Conservation (phyloP, 805 yeast genomes). For the Saccharomycopsis sp. region DNA sequence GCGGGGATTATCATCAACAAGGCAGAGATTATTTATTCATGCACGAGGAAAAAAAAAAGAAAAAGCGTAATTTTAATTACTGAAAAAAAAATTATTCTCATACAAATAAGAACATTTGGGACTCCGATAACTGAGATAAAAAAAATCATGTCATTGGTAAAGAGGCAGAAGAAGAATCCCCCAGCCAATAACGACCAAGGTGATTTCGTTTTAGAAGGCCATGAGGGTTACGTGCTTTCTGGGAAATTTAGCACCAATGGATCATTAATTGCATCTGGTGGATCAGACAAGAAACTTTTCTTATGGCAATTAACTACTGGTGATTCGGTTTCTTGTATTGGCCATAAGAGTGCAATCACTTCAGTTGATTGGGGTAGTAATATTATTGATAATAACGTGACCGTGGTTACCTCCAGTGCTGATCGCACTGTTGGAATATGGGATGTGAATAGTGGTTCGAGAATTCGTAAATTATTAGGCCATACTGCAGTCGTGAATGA, state of each 20-base stretch:
- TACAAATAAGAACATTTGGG: neutral
- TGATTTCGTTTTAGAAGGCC: constrained; percentile 38
- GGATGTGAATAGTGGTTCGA: constrained; percentile 52
- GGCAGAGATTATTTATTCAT: no score
- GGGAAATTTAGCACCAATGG: constrained; percentile 49
- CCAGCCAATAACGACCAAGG: neutral
- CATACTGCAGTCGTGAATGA: constrained; percentile 52
- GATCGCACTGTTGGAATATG: constrained; percentile 56
- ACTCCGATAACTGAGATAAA: neutral
- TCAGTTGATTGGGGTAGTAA: constrained; percentile 49
- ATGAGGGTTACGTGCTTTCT: constrained; percentile 45
- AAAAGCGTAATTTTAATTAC: no score
- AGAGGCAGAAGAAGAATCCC: constrained; percentile 2
- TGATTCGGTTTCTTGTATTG: constrained; percentile 37
- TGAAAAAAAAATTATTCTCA: no score
- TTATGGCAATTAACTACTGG: constrained; percentile 27
- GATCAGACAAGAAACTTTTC: constrained; percentile 44
- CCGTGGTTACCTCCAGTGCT: constrained; percentile 47
- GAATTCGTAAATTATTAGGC: constrained; percentile 46
- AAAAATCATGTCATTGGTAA: constrained; percentile 8
- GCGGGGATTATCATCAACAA: no score
- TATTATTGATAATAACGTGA: constrained; percentile 33
- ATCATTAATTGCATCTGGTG: constrained; percentile 50
- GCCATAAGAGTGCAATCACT: constrained; percentile 62
- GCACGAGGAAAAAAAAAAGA: no score